Conservation (phyloP, 192 early-diverging fungal species). For the Spizellomyces punctatus region DNA sequence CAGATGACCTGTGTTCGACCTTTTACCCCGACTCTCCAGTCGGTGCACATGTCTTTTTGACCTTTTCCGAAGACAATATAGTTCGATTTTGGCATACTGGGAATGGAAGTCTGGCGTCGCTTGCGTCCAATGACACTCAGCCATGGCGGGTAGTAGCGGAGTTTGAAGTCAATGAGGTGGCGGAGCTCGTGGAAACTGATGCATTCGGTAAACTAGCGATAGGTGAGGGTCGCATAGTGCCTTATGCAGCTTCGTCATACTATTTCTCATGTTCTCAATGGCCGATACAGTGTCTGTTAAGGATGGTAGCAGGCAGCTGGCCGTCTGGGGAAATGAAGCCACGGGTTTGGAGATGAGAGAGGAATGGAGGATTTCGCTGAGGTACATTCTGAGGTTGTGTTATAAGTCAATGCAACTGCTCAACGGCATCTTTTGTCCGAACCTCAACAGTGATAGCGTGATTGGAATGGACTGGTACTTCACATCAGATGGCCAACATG, state of each 20-base stretch:
- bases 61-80: constrained; percentile 7
- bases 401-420: neutral
- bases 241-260: neutral
- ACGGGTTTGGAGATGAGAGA: constrained; percentile 43
- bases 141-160: constrained; percentile 31
- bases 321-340: constrained; percentile 49
- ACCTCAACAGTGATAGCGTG: constrained; percentile 45
- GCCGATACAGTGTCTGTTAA: neutral
- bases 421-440: neutral
- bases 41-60: constrained; percentile 39
- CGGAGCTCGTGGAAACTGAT: constrained; percentile 25
- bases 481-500: constrained; percentile 72
- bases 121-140: neutral
- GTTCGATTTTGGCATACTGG: constrained; percentile 34
- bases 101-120: constrained; percentile 16
- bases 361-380: constrained; percentile 46
- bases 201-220: constrained; percentile 51
- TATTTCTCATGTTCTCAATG: neutral
- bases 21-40: constrained; percentile 32
- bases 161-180: constrained; percentile 12
- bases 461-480: constrained; percentile 72
- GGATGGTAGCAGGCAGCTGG: constrained; percentile 30
- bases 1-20: constrained; percentile 30
- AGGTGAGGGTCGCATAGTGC: constrained; percentile 23
- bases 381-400: constrained; percentile 19